Percentiles rank a stretch among this genome's conserved stretches.
Evolutionary conservation across 805 yeast genomes (phyloP).

Genomic region (Blastobotrys mokoenaii): DNA sequence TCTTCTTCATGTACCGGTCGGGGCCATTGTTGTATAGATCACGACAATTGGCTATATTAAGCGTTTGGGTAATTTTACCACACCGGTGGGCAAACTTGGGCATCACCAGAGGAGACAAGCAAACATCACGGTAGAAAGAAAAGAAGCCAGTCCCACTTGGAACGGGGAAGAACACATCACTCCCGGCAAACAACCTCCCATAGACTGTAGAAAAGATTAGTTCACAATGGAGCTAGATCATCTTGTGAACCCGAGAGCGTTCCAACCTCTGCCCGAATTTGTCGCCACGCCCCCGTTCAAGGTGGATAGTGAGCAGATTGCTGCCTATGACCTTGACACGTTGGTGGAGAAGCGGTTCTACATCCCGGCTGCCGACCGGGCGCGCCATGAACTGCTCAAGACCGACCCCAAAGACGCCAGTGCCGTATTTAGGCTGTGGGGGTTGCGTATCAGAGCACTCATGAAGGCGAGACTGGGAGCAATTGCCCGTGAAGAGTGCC

Average conservation of each 20-base stretch:
- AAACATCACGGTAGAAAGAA: too few species aligned
- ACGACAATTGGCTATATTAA: too few species aligned
- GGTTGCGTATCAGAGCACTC: conserved; percentile 21
- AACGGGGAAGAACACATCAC: too few species aligned
- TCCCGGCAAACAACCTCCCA: too few species aligned
- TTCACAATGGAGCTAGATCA: too few species aligned
- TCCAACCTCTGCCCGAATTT: conserved; percentile 8
- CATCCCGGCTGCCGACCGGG: conserved; percentile 20
- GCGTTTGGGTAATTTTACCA: too few species aligned
- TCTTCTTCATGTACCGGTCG: too few species aligned
- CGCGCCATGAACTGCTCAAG: conserved; percentile 14
- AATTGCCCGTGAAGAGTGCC: conserved; percentile 27
- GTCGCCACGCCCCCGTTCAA: conserved; percentile 5
- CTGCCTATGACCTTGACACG: conserved; percentile 6
- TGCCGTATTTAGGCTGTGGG: conserved; percentile 24
- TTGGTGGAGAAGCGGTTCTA: conserved; percentile 19
- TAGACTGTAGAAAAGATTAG: too few species aligned
- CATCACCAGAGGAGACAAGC: too few species aligned
- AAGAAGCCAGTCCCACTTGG: too few species aligned
- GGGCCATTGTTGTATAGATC: too few species aligned
- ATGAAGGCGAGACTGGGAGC: conserved; percentile 21
- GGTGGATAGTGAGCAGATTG: conserved; percentile 17
- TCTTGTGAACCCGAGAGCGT: conserved; percentile 7
- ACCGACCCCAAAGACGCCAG: conserved; percentile 10
- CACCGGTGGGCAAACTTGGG: too few species aligned